Base-by-base conservation (phyloP, 2,329 filamentous ascomycete species). In the Xylaria sp. region DNA sequence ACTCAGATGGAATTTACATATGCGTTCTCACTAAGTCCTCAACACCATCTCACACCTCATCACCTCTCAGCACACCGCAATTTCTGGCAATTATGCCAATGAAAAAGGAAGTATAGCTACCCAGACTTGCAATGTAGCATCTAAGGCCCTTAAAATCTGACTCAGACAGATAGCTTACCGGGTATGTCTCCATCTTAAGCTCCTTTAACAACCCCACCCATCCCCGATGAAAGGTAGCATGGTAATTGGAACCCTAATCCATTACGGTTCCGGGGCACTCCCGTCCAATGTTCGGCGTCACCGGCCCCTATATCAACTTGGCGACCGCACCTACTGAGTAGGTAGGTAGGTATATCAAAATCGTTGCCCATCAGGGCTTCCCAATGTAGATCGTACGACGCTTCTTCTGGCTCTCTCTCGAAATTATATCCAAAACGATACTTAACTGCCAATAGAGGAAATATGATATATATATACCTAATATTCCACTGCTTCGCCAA, bases 11-110 rank as follows among this genome's bases (percentile, higher is more conserved):
- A n/a, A n/a, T n/a, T n/a, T n/a, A 31, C 28, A 31, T 31, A 9
- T 31, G 28, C 28, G 28, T 31, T 31, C 9, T 5, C 28, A 31
- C 28, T 31, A 31, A 4, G 9, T 31, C n/a, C n/a, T n/a, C n/a
- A n/a, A n/a, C n/a, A n/a, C n/a, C n/a, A n/a, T n/a, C n/a, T n/a
- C n/a, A n/a, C n/a, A 49, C 51, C 38, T 60, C 52, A n/a, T 63
- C 60, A 60, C 57, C 9, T 49, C 57, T 45, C 19, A 45, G 52
- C 60, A 65, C 63, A 65, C 63, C 63, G 60, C 63, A 65, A 53
- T 63, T 65, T 63, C 49, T 42, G 14, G 21, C 38, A 56, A 55
- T 57, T 38, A 38, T 43, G 43, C 63, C 63, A 63, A 65, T 65
- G 46, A 57, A 31, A 37, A 46, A 9, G 15, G 38, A 4, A 31